Base-by-base conservation (phyloP, 2,329 filamentous ascomycete genomes). In the Akanthomyces uredinophilus region DNA sequence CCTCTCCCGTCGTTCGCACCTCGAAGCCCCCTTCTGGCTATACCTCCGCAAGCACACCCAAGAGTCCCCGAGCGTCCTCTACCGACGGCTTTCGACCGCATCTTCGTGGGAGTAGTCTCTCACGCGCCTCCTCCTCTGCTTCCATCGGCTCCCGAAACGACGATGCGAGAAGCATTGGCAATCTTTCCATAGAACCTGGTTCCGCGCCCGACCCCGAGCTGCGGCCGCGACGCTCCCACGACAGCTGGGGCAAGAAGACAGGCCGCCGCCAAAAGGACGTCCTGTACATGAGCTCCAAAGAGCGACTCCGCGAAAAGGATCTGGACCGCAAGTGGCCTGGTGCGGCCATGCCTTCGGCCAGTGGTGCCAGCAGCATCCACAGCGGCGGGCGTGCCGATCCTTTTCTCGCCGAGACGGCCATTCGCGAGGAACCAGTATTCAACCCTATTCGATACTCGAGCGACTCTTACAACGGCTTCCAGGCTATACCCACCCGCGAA, bases 1-100 rank as follows among this genome's bases (percentile, higher is more conserved):
- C 79, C 53, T 78, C 91, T 14, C 92, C 92, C 20, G 84, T 94
- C 60, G 84, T 96, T 68, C 87, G 89, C 66, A 96, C 93, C 37
- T 85, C 91, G 37, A 93, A 93, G 73, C 89, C 88, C 8, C 90
- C 90, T 0, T 91, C 89, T 56, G 90, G 90, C 60, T 85, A 87
- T 68, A 92, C 90, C 29, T 46, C 62, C 20, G 20, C 53, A 14
- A 51, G 41, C 32, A n/a, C 11, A 77, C 87, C 20, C 76, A 90
- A 80, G 65, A 85, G 78, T 32, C 78, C 81, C 22, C 75, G 76
- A 59, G 79, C 79, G 64, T 83, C 83, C 35, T 73, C 77, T 46
- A 70, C 75, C 2, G 75, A 75, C 47, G 49, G 39, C 58, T 53
- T 60, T 8, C 84, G 82, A 68, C 84, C 82, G 47, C 81, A 90